A percentile compares a stretch with the other conserved stretches of the same genome.
These are phyloP conservation scores for Pythium scleroteichum DNA, from an alignment of 352 stramenopile genomes.

Conservation along the genomic window DNA sequence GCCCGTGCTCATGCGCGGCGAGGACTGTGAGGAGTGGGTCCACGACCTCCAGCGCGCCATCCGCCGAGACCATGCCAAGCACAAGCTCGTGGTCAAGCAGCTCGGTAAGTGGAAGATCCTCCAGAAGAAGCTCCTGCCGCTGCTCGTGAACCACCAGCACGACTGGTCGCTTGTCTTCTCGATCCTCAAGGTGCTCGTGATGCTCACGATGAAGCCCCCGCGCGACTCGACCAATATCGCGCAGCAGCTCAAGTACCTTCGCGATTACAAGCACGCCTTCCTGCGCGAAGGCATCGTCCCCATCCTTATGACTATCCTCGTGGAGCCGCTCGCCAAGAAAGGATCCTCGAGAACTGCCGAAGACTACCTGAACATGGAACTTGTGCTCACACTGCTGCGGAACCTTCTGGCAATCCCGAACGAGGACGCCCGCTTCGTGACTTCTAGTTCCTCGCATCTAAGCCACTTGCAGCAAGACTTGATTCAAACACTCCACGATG, in stretches of 20 bases:
- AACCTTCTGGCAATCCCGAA: constrained; percentile 86
- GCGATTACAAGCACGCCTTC: constrained; percentile 88
- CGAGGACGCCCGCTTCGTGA: constrained; percentile 78
- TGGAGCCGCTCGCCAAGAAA: constrained; percentile 74
- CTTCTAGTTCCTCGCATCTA: constrained; percentile 72
- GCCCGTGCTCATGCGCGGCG: constrained; percentile 76
- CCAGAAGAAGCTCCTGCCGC: constrained; percentile 85
- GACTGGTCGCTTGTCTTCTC: constrained; percentile 88
- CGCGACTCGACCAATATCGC: constrained; percentile 79
- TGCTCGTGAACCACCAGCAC: constrained; percentile 86
- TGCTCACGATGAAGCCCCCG: constrained; percentile 87
- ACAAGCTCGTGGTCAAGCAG: constrained; percentile 82
- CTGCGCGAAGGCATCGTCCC: constrained; percentile 61
- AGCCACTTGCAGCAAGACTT: constrained; percentile 82
- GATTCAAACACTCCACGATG: constrained; percentile 72
- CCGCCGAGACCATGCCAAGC: constrained; percentile 77
- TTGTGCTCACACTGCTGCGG: constrained; percentile 83
- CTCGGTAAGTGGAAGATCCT: constrained; percentile 87
- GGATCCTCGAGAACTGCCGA: constrained; percentile 54
- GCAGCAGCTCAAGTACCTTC: constrained; percentile 78
- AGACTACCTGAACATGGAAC: constrained; percentile 87
- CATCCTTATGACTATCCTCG: constrained; percentile 86
- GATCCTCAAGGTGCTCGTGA: constrained; percentile 89
- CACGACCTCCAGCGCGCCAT: constrained; percentile 86
- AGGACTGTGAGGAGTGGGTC: constrained; percentile 84